Evolutionary conservation across 345 rosid species (phyloP).

Genomic region (Brassica carinata): DNA sequence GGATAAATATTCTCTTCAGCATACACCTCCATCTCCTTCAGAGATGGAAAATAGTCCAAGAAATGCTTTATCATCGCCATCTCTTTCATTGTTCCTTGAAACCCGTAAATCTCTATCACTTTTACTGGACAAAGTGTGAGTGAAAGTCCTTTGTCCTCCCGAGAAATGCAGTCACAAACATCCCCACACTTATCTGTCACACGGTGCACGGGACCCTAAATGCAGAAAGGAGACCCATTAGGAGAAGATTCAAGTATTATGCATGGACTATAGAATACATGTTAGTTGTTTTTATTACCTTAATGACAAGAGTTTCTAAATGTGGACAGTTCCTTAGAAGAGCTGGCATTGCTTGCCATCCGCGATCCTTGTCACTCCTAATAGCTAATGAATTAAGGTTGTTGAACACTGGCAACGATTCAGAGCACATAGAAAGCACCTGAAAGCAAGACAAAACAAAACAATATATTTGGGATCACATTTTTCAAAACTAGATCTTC

Average conservation of each 20-base stretch:
- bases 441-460: constrained; percentile 2
- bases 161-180: constrained; percentile 9
- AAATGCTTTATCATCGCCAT: background rate
- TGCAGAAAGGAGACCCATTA: background rate
- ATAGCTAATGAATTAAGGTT: constrained; percentile 7
- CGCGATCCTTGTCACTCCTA: background rate
- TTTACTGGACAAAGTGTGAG: background rate
- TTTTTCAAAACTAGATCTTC: background rate
- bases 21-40: background rate
- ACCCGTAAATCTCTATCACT: background rate
- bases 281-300: background rate
- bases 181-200: constrained; percentile 12
- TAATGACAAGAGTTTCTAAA: background rate
- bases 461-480: background rate
- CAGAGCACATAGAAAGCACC: constrained; percentile 6
- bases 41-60: constrained; percentile 3
- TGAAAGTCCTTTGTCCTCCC: background rate
- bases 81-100: constrained; percentile 1
- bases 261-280: background rate
- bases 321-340: background rate
- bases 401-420: constrained; percentile 16
- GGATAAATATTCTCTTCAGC: background rate
- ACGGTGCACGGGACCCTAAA: constrained; percentile 10
- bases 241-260: no score
- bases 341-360: constrained; percentile 27